A percentile compares a stretch with the other conserved stretches of the same genome.
Evolutionary conservation across 2,329 filamentous ascomycete genomes (phyloP).

Genomic region (Curvularia sp.): DNA sequence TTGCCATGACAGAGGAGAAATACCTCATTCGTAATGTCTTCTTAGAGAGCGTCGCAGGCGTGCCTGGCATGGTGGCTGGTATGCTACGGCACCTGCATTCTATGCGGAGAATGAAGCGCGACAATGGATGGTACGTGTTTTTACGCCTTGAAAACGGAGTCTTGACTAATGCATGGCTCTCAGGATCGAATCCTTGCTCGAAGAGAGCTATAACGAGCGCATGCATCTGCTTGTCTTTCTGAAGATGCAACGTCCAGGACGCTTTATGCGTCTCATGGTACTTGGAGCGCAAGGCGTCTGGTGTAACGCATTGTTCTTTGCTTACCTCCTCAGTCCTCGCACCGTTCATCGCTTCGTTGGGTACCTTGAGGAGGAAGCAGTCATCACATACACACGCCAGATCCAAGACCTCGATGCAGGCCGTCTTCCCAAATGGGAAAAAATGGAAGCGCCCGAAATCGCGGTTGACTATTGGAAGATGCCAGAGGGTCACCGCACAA

Average conservation of each 20-base stretch:
- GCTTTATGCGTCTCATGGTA: conserved; percentile 92
- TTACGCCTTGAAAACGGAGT: neutral
- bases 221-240: conserved; percentile 95
- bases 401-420: conserved; percentile 87
- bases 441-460: conserved; percentile 83
- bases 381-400: conserved; percentile 91
- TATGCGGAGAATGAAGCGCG: conserved; percentile 83
- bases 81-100: conserved; percentile 91
- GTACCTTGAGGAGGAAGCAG: conserved; percentile 96
- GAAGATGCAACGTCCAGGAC: conserved; percentile 84
- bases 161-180: conserved; percentile 15
- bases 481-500: conserved; percentile 80
- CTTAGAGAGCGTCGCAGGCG: conserved; percentile 91
- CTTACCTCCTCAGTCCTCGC: conserved; percentile 84
- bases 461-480: conserved; percentile 94
- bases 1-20: conserved; percentile 79
- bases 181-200: conserved; percentile 88
- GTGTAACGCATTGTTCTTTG: conserved; percentile 91
- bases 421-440: conserved; percentile 81
- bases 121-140: conserved; percentile 78
- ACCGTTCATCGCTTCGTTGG: conserved; percentile 96
- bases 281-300: conserved; percentile 70
- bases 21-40: conserved; percentile 93
- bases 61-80: conserved; percentile 95
- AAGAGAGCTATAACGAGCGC: conserved; percentile 90